Evolutionary conservation across 2,329 filamentous ascomycete species (phyloP), one percentile per base, ranked within the genome.

Genomic region (Aureobasidium sp.): DNA sequence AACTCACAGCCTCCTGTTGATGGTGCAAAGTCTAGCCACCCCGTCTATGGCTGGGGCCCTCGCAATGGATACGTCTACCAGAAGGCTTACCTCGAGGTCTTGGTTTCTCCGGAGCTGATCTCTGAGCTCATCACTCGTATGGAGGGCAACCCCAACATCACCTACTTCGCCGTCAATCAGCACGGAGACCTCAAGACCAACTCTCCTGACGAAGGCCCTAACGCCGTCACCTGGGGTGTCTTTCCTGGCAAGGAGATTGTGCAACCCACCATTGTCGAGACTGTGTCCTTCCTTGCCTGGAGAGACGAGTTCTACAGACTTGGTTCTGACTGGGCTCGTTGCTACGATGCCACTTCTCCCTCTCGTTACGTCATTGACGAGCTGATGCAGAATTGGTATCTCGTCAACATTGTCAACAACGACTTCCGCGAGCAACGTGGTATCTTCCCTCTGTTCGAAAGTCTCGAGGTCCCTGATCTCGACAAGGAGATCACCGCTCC

Each of bases 181-280:
- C 77, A 79, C 17, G 90, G 91, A 24, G 81, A 85, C 54, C 77
- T 97, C 53, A 84, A 83, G 68, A 93, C 89, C 24, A 97, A 98
- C 64, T 84, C 89, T 1, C 83, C 84, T 7, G 81, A 83, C 19
- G 89, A 94, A 61, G 65, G 66, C 6, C 93, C 93, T 32, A 98
- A 98, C 63, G 93, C 93, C n/a, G 88, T 98, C 45, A 98, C 93
- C 1, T 98, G 93, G 93, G 93, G 93, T 70, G 94, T 98, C 29
- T 98, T 97, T 74, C 91, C 93, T 0, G 93, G 93, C 55, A 95
- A 97, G 69, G 93, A 98, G 71, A 96, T 98, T 66, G 90, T 98
- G n/a, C 93, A 98, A 70, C 93, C 93, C 12, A 98, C 93, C n/a
- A 96, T 98, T 63, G 93, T 98, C 49, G 93, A 98, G 73, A 94